Evolutionary conservation across 2,329 filamentous ascomycete genomes (phyloP).

Genomic region (Talaromyces sp.): DNA sequence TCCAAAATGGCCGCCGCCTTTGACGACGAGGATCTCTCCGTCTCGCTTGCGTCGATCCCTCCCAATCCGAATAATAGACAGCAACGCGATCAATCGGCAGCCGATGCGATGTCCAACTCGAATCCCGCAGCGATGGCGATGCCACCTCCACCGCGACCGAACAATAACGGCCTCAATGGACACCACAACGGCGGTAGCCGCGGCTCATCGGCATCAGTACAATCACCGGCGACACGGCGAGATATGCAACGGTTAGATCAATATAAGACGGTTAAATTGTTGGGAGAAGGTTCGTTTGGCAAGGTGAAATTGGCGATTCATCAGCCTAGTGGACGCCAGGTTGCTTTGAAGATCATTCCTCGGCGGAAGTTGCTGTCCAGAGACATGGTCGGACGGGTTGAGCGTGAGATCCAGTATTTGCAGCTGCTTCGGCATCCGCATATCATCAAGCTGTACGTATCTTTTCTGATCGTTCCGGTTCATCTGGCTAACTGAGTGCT

Average conservation of each 20-base stretch:
- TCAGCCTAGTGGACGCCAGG: constrained; percentile 86
- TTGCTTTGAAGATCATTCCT: constrained; percentile 96
- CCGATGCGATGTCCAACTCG: constrained; percentile 23
- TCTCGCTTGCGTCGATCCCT: constrained; percentile 55
- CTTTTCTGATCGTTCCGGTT: not conserved
- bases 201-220: constrained; percentile 28
- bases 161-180: constrained; percentile 16
- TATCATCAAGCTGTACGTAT: constrained; percentile 89
- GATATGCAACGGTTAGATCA: constrained; percentile 83
- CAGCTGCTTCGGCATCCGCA: constrained; percentile 93
- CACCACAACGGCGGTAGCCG: constrained; percentile 15
- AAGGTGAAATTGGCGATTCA: constrained; percentile 98
- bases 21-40: constrained; percentile 79
- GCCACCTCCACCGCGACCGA: constrained; percentile 35
- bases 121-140: constrained; percentile 38
- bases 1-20: constrained; percentile 47
- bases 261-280: constrained; percentile 84
- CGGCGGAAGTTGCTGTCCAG: constrained; percentile 92
- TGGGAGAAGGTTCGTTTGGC: constrained; percentile 95
- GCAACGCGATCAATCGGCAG: constrained; percentile 26
- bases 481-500: constrained; percentile 20
- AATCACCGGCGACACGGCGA: constrained; percentile 48
- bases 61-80: constrained; percentile 24
- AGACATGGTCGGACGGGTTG: constrained; percentile 96
- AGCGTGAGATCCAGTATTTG: constrained; percentile 96